phyloP scores from a whole-genome alignment of 2,329 filamentous ascomycete genomes.

The Aspergillus sclerotialis region DNA sequence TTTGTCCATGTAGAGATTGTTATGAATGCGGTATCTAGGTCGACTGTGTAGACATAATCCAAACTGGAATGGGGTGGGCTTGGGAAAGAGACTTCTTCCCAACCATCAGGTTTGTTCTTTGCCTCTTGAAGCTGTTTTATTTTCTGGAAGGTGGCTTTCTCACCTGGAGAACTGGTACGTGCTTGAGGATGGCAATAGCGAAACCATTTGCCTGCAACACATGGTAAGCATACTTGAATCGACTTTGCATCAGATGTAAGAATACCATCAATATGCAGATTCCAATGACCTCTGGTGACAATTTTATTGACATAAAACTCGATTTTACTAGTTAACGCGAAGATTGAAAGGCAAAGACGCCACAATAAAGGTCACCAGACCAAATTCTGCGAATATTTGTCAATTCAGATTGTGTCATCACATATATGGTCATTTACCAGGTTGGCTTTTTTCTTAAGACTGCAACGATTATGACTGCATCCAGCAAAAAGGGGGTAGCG shows the following conservation, averaged over 20 bases:
- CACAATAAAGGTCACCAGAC: too few relatives aligned
- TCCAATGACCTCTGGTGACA: not conserved
- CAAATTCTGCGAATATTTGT: too few relatives aligned
- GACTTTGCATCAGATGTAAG: not conserved
- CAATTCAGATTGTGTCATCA: too few relatives aligned
- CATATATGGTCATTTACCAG: too few relatives aligned
- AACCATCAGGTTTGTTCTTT: constrained; percentile 5
- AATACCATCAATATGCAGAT: constrained; percentile 1
- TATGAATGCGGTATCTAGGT: constrained; percentile 10
- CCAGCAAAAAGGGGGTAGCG: not conserved
- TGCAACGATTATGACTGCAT: constrained; percentile 1
- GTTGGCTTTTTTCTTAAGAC: too few relatives aligned
- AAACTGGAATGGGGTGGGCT: constrained; percentile 14
- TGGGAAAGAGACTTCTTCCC: constrained; percentile 15
- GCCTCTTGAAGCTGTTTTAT: not conserved
- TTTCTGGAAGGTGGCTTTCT: not conserved
- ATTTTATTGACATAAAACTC: too few relatives aligned
- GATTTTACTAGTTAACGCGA: too few relatives aligned
- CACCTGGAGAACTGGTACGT: not conserved
- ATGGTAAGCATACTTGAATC: constrained; percentile 1
- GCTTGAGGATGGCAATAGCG: not conserved
- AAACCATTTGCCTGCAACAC: not conserved
- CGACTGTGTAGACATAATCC: constrained; percentile 19
- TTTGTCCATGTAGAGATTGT: not conserved
- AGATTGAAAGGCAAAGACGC: too few relatives aligned